Evolutionary conservation across 331 rosid genomes (phyloP).

Genomic region (Malus hybrid): DNA sequence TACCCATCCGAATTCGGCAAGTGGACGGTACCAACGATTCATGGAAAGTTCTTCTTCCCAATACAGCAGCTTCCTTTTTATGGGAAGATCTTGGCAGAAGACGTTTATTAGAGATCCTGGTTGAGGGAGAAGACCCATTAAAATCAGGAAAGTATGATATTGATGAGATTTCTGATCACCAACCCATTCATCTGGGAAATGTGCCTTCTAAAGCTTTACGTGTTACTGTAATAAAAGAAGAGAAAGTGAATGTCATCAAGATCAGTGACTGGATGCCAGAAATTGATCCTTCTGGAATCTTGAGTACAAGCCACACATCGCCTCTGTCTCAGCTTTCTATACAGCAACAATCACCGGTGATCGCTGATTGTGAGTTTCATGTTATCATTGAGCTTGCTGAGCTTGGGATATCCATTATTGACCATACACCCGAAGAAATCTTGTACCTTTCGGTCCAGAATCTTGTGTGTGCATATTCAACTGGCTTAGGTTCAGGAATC

Average conservation of each 20-base stretch:
- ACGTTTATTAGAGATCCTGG: constrained; percentile 63
- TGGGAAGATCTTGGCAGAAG: constrained; percentile 99
- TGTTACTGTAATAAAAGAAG: constrained; percentile 74
- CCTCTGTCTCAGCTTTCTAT: constrained; percentile 31
- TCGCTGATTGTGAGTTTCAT: constrained; percentile 74
- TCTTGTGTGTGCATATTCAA: constrained; percentile 78
- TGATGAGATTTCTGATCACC: constrained; percentile 82
- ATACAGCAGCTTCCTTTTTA: constrained; percentile 69
- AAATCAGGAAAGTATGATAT: constrained; percentile 71
- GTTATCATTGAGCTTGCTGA: constrained; percentile 79
- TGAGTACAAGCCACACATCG: constrained; percentile 35
- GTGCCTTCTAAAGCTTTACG: constrained; percentile 66
- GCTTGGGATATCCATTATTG: constrained; percentile 85
- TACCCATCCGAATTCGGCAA: constrained; percentile 84
- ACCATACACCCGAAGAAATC: constrained; percentile 97
- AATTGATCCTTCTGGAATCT: constrained; percentile 41
- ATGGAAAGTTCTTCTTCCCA: constrained; percentile 82
- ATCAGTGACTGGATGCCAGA: constrained; percentile 96
- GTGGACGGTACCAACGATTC: constrained; percentile 71
- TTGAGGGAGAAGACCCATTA: constrained; percentile 63
- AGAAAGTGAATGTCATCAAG: constrained; percentile 64
- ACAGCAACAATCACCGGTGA: constrained; percentile 40
- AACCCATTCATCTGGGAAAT: constrained; percentile 43
- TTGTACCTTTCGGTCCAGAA: constrained; percentile 78
- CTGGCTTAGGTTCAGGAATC: constrained; percentile 93